Conservation (phyloP, 805 yeast genomes). For the Komagataella populi region DNA sequence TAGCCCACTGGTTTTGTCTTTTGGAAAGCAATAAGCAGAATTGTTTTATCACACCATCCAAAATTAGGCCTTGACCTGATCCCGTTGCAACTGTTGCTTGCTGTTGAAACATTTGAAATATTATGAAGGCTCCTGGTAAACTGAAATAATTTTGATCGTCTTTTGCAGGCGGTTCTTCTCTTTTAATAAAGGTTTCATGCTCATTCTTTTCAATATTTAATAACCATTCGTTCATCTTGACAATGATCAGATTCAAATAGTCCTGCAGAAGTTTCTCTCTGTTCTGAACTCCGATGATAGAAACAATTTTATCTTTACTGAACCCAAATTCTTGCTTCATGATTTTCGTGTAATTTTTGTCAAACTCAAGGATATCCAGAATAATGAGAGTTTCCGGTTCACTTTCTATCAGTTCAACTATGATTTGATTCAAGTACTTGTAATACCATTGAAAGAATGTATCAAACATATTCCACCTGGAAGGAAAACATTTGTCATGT, state of each 20-base stretch:
- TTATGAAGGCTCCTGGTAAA: slow-evolving; percentile 65
- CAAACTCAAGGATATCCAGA: slow-evolving; percentile 63
- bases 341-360: slow-evolving; percentile 47
- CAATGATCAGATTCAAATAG: slow-evolving; percentile 55
- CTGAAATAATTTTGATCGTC: slow-evolving; percentile 54
- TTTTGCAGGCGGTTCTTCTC: slow-evolving; percentile 53
- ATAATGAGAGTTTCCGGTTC: slow-evolving; percentile 76
- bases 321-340: slow-evolving; percentile 38
- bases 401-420: slow-evolving; percentile 46
- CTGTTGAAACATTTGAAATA: slow-evolving; percentile 75
- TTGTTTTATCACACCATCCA: slow-evolving; percentile 65
- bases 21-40: slow-evolving; percentile 47
- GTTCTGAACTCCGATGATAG: slow-evolving; percentile 58
- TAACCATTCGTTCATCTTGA: slow-evolving; percentile 81
- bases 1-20: slow-evolving; percentile 53
- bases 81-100: slow-evolving; percentile 83
- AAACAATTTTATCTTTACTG: slow-evolving; percentile 27
- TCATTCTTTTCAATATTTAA: slow-evolving; percentile 54
- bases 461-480: slow-evolving; percentile 58
- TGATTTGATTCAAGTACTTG: slow-evolving; percentile 43
- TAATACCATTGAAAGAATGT: slow-evolving; percentile 56
- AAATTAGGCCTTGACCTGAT: slow-evolving; percentile 66
- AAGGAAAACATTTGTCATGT: slow-evolving; percentile 49
- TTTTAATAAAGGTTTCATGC: slow-evolving; percentile 42
- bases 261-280: slow-evolving; percentile 67